Percentiles rank a stretch among this genome's conserved stretches.
Evolutionary conservation across 345 rosid species (phyloP).

Genomic region (Citrus cavaleriei): DNA sequence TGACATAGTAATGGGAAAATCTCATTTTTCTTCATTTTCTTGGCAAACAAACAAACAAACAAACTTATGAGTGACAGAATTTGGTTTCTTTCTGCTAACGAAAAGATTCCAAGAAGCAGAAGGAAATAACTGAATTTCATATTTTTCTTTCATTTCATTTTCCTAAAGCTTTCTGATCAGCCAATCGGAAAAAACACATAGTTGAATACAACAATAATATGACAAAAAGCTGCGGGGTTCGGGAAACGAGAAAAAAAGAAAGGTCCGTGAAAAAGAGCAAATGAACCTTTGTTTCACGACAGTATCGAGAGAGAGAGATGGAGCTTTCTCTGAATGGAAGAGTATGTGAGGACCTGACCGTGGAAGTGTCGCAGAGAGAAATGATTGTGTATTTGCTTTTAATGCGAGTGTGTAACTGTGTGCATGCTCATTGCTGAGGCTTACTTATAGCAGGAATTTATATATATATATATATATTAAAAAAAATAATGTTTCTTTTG

Average conservation of each 20-base stretch:
- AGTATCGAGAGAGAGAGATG: no score
- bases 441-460: neutral
- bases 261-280: neutral
- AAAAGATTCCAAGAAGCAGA: neutral
- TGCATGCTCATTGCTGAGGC: neutral
- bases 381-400: neutral
- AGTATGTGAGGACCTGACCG: neutral
- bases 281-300: neutral
- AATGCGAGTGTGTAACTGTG: neutral
- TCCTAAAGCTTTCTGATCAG: slow-evolving; percentile 7
- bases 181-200: slow-evolving; percentile 2
- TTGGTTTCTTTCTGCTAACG: neutral
- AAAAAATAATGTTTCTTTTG: neutral
- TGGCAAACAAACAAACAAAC: neutral
- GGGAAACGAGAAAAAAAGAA: neutral
- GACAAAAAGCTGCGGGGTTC: neutral
- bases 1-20: neutral
- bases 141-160: neutral
- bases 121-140: neutral
- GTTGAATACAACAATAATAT: no score
- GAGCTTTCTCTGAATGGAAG: no score
- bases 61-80: no score
- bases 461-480: neutral
- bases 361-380: neutral
- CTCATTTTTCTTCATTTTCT: neutral